These are phyloP conservation scores for Breviolum minutum DNA, from an alignment of 73 alveolate species.

Conservation along the genomic window DNA sequence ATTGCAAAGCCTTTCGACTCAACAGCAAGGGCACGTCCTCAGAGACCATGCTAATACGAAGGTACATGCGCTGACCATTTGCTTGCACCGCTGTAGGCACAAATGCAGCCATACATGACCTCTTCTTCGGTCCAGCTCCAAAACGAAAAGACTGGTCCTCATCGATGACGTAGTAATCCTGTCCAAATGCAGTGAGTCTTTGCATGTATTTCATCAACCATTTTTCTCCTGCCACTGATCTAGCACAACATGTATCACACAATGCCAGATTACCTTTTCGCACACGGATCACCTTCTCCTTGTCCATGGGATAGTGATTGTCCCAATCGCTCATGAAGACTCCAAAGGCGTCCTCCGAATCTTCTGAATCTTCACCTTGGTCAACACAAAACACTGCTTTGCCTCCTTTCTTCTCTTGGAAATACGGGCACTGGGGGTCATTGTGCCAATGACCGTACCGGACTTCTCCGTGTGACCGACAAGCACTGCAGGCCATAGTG, in stretches of 20 bases:
- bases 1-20: not conserved
- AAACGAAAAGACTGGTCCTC: not conserved
- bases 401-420: not conserved
- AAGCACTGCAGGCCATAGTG: not conserved
- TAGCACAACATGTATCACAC: conserved; percentile 26
- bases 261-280: not conserved
- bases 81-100: not conserved
- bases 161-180: not conserved
- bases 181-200: not conserved
- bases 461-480: not conserved
- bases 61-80: not conserved
- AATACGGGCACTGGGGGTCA: not conserved
- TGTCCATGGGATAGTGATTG: not conserved
- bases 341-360: not conserved
- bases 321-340: not conserved
- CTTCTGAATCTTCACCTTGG: not conserved
- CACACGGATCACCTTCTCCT: not conserved
- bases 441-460: conserved; percentile 28
- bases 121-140: not conserved
- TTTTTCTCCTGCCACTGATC: not conserved
- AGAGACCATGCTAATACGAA: not conserved
- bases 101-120: not conserved
- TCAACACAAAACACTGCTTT: not conserved
- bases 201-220: not conserved
- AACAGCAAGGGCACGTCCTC: not conserved